A percentile compares a stretch with the other conserved stretches of the same genome.
These are phyloP conservation scores for Parafenestella ontariensis DNA, from an alignment of 2,329 filamentous ascomycete genomes.

Conservation along the genomic window DNA sequence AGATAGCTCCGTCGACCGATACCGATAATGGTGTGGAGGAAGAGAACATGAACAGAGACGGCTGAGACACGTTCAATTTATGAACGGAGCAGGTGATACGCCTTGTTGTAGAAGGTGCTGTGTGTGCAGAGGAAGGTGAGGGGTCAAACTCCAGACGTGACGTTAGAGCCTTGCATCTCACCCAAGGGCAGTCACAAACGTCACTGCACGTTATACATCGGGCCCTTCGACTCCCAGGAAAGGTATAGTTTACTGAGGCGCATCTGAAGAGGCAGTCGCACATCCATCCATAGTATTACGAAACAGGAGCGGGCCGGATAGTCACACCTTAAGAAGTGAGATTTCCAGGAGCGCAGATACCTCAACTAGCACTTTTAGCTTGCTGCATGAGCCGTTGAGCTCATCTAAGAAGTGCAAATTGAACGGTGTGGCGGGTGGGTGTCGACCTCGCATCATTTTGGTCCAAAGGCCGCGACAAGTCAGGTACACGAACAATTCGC, in stretches of 20 bases:
- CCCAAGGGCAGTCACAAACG: background rate
- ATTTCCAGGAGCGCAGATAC: background rate
- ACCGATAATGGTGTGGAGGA: background rate
- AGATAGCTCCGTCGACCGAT: background rate
- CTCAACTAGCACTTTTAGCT: background rate
- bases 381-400: background rate
- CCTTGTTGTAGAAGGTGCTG: background rate
- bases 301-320: background rate
- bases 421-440: too few species aligned
- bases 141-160: background rate
- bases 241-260: background rate
- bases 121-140: background rate
- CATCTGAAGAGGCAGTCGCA: background rate
- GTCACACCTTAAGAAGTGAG: background rate
- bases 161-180: background rate
- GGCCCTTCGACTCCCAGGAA: background rate
- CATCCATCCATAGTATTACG: background rate
- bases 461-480: background rate
- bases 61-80: background rate
- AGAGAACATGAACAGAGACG: background rate
- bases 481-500: background rate
- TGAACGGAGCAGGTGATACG: background rate
- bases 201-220: background rate
- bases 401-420: background rate
- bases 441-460: too few species aligned